These are phyloP conservation scores for Jaltomata sinuosa DNA, from an alignment of 257 asterid species.

Conservation along the genomic window DNA sequence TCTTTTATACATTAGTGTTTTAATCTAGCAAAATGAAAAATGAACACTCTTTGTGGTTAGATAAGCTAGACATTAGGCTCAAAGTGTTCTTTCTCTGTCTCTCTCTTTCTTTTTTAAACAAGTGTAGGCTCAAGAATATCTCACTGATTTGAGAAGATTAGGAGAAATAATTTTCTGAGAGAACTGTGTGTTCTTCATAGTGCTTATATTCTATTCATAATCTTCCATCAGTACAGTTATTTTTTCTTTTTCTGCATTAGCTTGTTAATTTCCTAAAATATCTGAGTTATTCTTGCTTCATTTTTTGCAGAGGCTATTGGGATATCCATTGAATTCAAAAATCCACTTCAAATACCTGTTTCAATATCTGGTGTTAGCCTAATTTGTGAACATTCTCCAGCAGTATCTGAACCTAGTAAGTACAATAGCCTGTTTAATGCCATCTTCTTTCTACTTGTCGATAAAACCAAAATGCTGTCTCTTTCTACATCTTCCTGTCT, in stretches of 20 bases:
- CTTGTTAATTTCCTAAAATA: constrained; percentile 9
- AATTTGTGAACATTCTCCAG: constrained; percentile 67
- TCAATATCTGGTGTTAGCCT: constrained; percentile 66
- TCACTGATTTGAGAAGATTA: background rate
- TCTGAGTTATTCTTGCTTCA: constrained; percentile 6
- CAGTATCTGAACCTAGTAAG: constrained; percentile 48
- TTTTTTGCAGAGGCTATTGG: constrained; percentile 66
- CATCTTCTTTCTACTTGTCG: background rate
- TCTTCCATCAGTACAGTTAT: background rate
- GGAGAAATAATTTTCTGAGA: background rate
- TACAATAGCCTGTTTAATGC: background rate
- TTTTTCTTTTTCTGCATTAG: constrained; percentile 7
- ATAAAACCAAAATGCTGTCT: background rate
- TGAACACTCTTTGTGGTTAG: background rate
- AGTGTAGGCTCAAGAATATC: background rate
- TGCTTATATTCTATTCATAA: background rate
- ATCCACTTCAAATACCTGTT: constrained; percentile 93
- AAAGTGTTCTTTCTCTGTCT: background rate
- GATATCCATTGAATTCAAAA: constrained; percentile 66
- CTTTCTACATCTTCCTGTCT: background rate
- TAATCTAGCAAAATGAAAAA: background rate
- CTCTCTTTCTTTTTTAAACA: background rate
- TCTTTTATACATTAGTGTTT: background rate
- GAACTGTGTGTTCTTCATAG: background rate
- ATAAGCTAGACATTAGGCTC: background rate